Conservation (phyloP, 768 basidiomycete species). For the Trametopsis cervina region DNA sequence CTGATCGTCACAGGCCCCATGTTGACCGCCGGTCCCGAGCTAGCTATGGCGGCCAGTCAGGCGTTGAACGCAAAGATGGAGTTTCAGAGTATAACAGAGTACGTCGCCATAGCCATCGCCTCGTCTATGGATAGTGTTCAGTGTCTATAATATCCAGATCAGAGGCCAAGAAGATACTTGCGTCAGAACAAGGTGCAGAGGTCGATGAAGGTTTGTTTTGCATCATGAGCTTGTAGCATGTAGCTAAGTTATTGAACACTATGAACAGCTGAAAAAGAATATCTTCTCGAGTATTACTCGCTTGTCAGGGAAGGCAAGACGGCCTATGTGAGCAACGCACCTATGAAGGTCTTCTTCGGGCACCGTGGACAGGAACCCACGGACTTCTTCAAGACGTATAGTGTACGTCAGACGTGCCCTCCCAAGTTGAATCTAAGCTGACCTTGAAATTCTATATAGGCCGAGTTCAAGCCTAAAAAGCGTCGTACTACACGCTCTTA, state of each 20-base stretch:
- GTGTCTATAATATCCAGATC: neutral
- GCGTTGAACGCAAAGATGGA: constrained; percentile 19
- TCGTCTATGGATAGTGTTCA: neutral
- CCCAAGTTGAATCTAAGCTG: neutral
- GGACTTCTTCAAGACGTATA: constrained; percentile 18
- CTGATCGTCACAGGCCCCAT: constrained; percentile 20
- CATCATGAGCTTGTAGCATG: neutral
- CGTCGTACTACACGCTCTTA: constrained; percentile 11
- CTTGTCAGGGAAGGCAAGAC: constrained; percentile 29
- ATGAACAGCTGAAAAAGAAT: constrained; percentile 25
- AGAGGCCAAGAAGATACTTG: constrained; percentile 18
- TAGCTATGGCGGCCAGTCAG: constrained; percentile 20
- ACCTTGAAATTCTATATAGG: neutral
- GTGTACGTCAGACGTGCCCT: constrained; percentile 2
- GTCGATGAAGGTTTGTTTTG: constrained; percentile 14
- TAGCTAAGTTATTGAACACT: constrained; percentile 1
- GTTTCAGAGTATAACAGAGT: constrained; percentile 21
- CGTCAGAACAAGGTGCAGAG: constrained; percentile 15
- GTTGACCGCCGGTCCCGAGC: constrained; percentile 19
- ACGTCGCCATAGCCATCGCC: too few species aligned
- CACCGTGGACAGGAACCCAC: constrained; percentile 12
- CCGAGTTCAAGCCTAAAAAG: constrained; percentile 18
- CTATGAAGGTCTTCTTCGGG: constrained; percentile 20
- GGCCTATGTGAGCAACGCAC: constrained; percentile 18
- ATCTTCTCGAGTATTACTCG: constrained; percentile 26